Evolutionary conservation across 805 yeast species (phyloP).

Genomic region (Middelhovenomyces tepae): DNA sequence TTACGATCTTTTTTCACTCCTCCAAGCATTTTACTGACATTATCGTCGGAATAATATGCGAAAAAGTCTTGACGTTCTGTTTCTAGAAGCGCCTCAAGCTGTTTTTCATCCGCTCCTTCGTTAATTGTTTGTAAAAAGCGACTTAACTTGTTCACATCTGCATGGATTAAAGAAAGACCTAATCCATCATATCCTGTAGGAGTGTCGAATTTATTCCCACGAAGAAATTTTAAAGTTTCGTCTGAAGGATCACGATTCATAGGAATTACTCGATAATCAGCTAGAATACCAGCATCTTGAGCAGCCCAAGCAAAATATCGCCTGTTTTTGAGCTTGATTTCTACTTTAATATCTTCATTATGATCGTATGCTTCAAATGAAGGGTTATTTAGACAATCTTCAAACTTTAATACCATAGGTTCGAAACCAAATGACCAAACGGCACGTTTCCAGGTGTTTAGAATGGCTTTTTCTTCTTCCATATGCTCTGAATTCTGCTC

Average conservation of each 20-base stretch:
- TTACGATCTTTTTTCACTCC: constrained; percentile 6
- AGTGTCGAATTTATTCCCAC: constrained; percentile 14
- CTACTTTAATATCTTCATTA: constrained; percentile 5
- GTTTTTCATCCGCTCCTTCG: constrained; percentile 6
- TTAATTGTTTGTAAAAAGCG: constrained; percentile 7
- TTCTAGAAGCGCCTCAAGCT: constrained; percentile 6
- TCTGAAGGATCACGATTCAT: constrained; percentile 11
- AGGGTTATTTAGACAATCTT: constrained; percentile 14
- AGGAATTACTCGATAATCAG: constrained; percentile 21
- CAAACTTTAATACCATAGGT: constrained; percentile 18
- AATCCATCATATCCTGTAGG: constrained; percentile 15
- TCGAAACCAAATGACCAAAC: constrained; percentile 23
- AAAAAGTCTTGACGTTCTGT: constrained; percentile 7
- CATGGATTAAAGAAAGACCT: constrained; percentile 13
- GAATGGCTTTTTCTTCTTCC: no score
- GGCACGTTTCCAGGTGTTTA: constrained; percentile 21
- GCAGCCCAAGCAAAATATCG: constrained; percentile 21
- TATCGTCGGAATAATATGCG: constrained; percentile 18
- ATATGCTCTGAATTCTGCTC: no score
- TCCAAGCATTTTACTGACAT: constrained; percentile 10
- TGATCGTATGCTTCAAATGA: constrained; percentile 10
- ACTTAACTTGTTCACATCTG: constrained; percentile 8
- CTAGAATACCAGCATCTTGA: constrained; percentile 19
- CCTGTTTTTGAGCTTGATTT: constrained; percentile 5
- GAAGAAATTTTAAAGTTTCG: constrained; percentile 10